Base-by-base conservation (phyloP, 805 yeast genomes). In the Kluyveromyces siamensis region DNA sequence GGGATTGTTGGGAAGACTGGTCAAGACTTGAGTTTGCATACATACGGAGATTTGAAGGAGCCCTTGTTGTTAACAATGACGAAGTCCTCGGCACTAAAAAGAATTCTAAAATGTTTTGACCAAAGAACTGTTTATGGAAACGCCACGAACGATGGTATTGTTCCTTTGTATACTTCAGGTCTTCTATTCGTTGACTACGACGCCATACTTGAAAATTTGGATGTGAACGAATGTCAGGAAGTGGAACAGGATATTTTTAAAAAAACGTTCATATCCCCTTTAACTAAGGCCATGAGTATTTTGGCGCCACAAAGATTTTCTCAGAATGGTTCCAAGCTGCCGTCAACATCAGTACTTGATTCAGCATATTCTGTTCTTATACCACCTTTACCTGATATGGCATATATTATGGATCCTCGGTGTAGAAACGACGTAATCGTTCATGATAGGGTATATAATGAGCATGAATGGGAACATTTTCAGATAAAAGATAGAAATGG, bases 1-100 rank as follows among this genome's bases (percentile, higher is more conserved):
- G 95, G 95, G 0, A 73, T 84, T 17, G 86, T 83, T 13, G 95
- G 95, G 1, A 80, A 77, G 57, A 83, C 95, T 0, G 95, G 95
- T 1, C 85, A 80, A 59, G 95, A 86, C 61, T 65, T 86, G 51
- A 85, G 88, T 0, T 67, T 86, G 38, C 74, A 75, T 50, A 55
- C 48, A n/a, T 67, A 65, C 38, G 48, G 68, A 2, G 76, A 73
- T 37, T 62, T 66, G 14, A 72, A 70, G 37, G 64, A 60, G 47
- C 89, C 93, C 0, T 62, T 86, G 36, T 65, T 86, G 17, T 71
- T 77, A 44, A 58, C 82, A 21, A 65, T 86, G 14, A 87, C 95
- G 0, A 73, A 83, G 0, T 87, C 84, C 2, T 83, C 87, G 1
- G 79, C 88, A 0, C 54, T 56, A 3, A 81, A 83, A 58, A 69